Evolutionary conservation across 2,329 filamentous ascomycete species (phyloP), one percentile per base, ranked within the genome.

Genomic region (Monilinia laxa): DNA sequence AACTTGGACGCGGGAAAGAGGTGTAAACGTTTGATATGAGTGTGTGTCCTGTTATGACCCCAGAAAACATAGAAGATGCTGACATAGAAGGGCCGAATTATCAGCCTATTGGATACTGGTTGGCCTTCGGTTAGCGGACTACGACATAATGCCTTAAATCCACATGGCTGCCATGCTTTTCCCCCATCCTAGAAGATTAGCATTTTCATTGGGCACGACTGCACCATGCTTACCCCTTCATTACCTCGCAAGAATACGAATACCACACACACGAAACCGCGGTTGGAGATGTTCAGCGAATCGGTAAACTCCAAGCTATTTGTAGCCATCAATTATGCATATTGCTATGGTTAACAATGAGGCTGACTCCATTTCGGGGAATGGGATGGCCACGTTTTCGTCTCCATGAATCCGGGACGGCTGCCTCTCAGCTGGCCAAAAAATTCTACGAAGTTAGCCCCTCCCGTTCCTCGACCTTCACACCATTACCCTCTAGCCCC

Each of bases 231-330:
- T 53, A 52, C 28, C 53, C 25, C 53, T 47, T 38, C 40, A 45
- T 47, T 58, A 2, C 12, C 38, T 31, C 40, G 16, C 28, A 40
- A 10, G 11, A 28, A 25, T 4, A 62, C 35, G 38, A 60, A 35
- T 42, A 53, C 55, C 45, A 62, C 55, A 54, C 35, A 65, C 47
- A 65, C 49, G 56, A 65, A 54, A 62, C 35, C n/a, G 45, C 25
- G 3, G 23, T 45, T 20, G 25, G 38, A 40, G 11, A 55, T 28
- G 6, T 18, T 38, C 28, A n/a, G 14, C 18, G 25, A 45, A 47
- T 65, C 42, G 53, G 5, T 10, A 23, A 4, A 11, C 38, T 28
- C 28, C 20, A 11, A n/a, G 31, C 53, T 23, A 23, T 60, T 49
- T 14, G 11, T 38, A 38, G 16, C 58, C 58, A 20, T 38, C 45